A percentile compares a stretch with the other conserved stretches of the same genome.
phyloP scores from a whole-genome alignment of 371 early-diverging fungal genomes.

The Mucor velutinosus region DNA sequence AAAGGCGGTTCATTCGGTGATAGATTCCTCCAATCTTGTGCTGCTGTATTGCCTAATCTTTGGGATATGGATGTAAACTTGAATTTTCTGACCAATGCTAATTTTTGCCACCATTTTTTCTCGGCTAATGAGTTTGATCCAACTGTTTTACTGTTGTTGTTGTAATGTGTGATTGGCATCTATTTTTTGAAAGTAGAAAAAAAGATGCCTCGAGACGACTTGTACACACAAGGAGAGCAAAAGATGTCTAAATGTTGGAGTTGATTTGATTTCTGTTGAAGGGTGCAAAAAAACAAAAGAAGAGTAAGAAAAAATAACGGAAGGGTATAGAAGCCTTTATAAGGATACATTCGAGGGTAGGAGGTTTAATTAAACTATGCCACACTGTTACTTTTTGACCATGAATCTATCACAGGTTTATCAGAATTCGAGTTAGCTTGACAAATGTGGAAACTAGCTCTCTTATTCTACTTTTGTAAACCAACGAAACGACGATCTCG shows the following conservation, averaged over 20 bases:
- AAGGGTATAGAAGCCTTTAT: background rate
- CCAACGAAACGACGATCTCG: constrained; percentile 1
- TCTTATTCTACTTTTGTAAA: background rate
- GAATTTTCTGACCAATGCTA: background rate
- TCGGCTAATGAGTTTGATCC: background rate
- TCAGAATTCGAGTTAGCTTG: constrained; percentile 4
- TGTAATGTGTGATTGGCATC: constrained; percentile 1
- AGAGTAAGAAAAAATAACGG: background rate
- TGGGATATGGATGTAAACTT: background rate
- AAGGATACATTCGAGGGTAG: background rate
- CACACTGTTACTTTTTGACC: background rate
- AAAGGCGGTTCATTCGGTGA: constrained; percentile 25
- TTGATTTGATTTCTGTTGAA: background rate
- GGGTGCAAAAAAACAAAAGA: background rate
- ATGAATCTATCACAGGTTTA: background rate
- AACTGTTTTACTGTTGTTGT: background rate
- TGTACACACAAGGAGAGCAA: background rate
- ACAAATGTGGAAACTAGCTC: constrained; percentile 9
- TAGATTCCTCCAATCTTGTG: constrained; percentile 19
- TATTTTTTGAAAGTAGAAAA: background rate
- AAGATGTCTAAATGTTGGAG: background rate
- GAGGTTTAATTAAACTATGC: constrained; percentile 12
- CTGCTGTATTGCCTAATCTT: background rate
- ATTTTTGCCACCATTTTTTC: constrained; percentile 10
- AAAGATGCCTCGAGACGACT: constrained; percentile 3